Conservation (phyloP, 148 eudicot genomes). For the Silene uniflora region DNA sequence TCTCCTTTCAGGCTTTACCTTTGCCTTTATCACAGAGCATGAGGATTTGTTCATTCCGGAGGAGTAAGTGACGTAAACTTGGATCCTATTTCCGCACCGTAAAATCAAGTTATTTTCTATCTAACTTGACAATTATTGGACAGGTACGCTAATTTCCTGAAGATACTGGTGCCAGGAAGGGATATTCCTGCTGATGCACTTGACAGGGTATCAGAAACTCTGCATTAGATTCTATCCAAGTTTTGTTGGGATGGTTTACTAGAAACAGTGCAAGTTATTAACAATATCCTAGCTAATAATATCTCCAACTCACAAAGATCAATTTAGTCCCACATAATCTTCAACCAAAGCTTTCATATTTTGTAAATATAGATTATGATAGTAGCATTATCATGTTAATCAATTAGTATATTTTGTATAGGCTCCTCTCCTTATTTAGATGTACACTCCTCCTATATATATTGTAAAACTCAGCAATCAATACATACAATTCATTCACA, state of each 20-base stretch:
- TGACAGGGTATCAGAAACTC: slow-evolving; percentile 55
- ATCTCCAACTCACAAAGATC: no score
- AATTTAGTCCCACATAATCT: no score
- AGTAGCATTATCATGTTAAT: no score
- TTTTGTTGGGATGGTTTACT: background rate
- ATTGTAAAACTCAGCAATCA: no score
- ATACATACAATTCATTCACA: no score
- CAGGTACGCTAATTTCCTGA: slow-evolving; percentile 72
- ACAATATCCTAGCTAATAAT: no score
- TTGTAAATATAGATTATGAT: no score
- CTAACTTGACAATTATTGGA: slow-evolving; percentile 11
- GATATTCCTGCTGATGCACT: slow-evolving; percentile 80
- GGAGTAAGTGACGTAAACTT: slow-evolving; percentile 61
- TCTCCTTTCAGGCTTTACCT: slow-evolving; percentile 69
- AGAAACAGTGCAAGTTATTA: background rate
- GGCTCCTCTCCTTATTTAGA: no score
- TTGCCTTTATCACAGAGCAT: slow-evolving; percentile 87
- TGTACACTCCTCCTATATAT: no score
- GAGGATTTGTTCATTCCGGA: slow-evolving; percentile 57
- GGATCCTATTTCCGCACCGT: slow-evolving; percentile 8
- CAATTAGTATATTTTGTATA: no score
- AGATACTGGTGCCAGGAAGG: slow-evolving; percentile 81
- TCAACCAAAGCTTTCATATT: no score
- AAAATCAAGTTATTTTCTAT: slow-evolving; percentile 4
- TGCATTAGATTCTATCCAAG: slow-evolving; percentile 21